Evolutionary conservation across 1,139 yeast genomes (phyloP), one percentile per base, ranked within the genome.

Genomic region (Wickerhamomyces sp.): DNA sequence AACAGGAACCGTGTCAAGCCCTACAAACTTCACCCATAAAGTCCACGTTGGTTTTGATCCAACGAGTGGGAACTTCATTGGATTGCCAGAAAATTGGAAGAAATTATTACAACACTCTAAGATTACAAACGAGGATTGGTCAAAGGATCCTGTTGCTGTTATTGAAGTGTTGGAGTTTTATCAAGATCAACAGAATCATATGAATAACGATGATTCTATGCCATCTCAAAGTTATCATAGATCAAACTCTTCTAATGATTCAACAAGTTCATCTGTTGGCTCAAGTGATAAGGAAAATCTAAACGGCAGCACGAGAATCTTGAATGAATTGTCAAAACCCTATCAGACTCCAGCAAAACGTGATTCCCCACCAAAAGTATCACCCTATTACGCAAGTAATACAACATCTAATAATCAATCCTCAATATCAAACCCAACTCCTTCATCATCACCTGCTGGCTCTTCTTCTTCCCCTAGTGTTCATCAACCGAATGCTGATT

Each of bases 111-210:
- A 84, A 57, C 89, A 84, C 59, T 84, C 91, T 10, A 80, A 85
- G 59, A 84, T 85, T 55, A 84, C 93, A 5, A 84, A 83, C 54
- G 93, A 84, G 57, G 94, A 85, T 65, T 82, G 89, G 84, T 81
- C 84, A 48, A 84, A 82, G 57, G 89, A 85, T 58, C 91, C 94
- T 1, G 86, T 82, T 30, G 94, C 94, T 0, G 93, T 78, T 37
- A 90, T 93, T 54, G 97, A 93, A 61, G 99, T 91, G 2, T 78
- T 94, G 61, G 95, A 89, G 57, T 93, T 94, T 62, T 89, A 88
- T 62, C 73, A 68, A 49, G 72, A 67, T 52, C 70, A 58, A 40
- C 62, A 57, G 29, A 43, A 66, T 42, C 70, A 71, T 39, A 61
- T 74, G 13, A 77, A 74, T 49, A 72, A 72, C 53, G 70, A 70